phyloP scores from a whole-genome alignment of 2,329 filamentous ascomycete genomes.

The Penicillium verrucosum region DNA sequence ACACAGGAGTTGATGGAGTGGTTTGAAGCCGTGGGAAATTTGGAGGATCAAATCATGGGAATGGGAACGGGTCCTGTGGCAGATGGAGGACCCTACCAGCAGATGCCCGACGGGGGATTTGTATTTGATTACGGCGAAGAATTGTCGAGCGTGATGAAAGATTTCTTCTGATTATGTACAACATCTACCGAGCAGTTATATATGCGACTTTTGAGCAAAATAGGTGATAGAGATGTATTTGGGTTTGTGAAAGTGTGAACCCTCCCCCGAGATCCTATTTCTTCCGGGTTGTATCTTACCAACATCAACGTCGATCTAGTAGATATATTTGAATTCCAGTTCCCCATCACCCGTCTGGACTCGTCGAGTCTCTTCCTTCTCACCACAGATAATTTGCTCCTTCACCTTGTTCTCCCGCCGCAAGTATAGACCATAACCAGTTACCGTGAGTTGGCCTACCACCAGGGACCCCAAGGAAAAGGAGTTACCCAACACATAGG shows the following conservation, averaged over 20 bases:
- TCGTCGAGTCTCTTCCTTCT: constrained; percentile 45
- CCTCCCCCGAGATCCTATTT: not conserved
- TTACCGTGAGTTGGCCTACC: constrained; percentile 38
- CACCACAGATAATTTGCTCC: constrained; percentile 40
- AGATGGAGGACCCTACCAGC: constrained; percentile 20
- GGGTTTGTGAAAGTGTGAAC: not conserved
- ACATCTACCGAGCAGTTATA: not conserved
- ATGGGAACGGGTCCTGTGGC: constrained; percentile 25
- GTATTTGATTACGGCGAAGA: constrained; percentile 56
- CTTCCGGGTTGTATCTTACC: not conserved
- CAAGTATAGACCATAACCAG: constrained; percentile 45
- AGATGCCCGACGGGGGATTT: constrained; percentile 32
- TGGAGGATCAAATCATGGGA: constrained; percentile 42
- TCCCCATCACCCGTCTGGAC: constrained; percentile 49
- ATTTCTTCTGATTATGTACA: constrained; percentile 32
- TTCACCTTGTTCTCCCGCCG: constrained; percentile 42
- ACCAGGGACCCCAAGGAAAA: constrained; percentile 39
- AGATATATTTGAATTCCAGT: constrained; percentile 50
- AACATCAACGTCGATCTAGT: constrained; percentile 13
- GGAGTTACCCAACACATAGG: constrained; percentile 37
- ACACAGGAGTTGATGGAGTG: constrained; percentile 57
- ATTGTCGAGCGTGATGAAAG: constrained; percentile 56
- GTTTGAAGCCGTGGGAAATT: constrained; percentile 60
- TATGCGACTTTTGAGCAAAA: not conserved
- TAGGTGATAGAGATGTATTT: not conserved